phyloP scores from a whole-genome alignment of 441 rosid species.

The Manihot esculenta region DNA sequence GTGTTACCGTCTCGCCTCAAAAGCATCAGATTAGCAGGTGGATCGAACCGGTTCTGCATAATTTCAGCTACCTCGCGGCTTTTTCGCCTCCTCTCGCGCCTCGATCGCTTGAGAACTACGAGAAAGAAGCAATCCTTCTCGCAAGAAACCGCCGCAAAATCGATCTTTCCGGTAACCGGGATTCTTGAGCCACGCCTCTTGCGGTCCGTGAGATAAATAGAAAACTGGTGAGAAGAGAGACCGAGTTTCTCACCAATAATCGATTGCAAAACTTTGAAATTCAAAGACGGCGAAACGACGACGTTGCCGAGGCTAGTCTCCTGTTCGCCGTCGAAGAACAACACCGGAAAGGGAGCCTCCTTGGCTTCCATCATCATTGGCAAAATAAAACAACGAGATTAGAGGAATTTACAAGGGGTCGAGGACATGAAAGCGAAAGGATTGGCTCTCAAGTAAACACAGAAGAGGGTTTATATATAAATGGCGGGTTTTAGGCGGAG shows the following conservation, averaged over 20 bases:
- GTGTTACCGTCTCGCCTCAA: slow-evolving; percentile 35
- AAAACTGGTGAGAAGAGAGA: slow-evolving; percentile 42
- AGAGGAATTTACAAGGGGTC: neutral
- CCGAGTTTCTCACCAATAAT: slow-evolving; percentile 39
- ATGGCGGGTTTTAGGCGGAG: slow-evolving; percentile 17
- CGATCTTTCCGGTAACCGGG: slow-evolving; percentile 36
- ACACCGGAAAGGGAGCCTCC: slow-evolving; percentile 30
- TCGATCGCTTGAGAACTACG: slow-evolving; percentile 39
- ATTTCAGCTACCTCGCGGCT: slow-evolving; percentile 1
- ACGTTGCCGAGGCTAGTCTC: slow-evolving; percentile 40
- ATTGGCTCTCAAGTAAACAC: neutral
- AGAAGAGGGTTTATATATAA: slow-evolving; percentile 19
- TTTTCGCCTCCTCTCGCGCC: slow-evolving; percentile 33
- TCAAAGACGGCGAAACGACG: slow-evolving; percentile 30
- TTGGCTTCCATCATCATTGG: neutral
- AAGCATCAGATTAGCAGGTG: slow-evolving; percentile 33
- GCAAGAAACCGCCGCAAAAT: slow-evolving; percentile 36
- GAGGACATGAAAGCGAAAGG: neutral
- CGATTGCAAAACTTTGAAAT: slow-evolving; percentile 36
- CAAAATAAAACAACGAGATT: neutral
- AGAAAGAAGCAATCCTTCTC: slow-evolving; percentile 32
- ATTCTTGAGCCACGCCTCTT: slow-evolving; percentile 20
- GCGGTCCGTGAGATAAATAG: slow-evolving; percentile 32
- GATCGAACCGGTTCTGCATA: neutral
- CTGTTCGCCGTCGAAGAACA: slow-evolving; percentile 50